Evolutionary conservation across 768 basidiomycete species (phyloP).

Genomic region (Suillus ampliporus): DNA sequence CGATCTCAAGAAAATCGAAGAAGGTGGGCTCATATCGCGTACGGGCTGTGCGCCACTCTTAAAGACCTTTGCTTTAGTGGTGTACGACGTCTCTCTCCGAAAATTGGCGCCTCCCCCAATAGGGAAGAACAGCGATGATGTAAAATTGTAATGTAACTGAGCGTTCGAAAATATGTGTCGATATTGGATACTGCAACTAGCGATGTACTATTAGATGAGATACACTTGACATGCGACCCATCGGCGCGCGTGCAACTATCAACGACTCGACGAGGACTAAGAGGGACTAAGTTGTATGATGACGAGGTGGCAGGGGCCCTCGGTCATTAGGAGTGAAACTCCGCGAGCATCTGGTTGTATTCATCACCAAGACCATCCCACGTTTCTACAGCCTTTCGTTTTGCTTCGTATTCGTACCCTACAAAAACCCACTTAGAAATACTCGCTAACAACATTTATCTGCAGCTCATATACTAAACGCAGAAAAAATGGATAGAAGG

Average conservation of each 20-base stretch:
- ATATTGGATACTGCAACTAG: neutral
- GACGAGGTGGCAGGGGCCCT: slow-evolving; percentile 6
- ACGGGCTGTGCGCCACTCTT: slow-evolving; percentile 7
- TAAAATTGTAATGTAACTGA: neutral
- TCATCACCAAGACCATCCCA: slow-evolving; percentile 7
- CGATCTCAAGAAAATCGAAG: slow-evolving; percentile 88
- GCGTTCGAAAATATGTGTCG: neutral
- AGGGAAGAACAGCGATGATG: neutral
- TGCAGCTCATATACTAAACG: slow-evolving; percentile 4
- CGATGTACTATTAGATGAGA: slow-evolving; percentile 1
- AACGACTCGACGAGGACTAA: too few species aligned
- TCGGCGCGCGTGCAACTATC: neutral
- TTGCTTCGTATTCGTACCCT: neutral
- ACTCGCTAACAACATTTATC: slow-evolving; percentile 1
- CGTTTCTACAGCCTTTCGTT: slow-evolving; percentile 1
- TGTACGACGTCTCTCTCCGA: slow-evolving; percentile 83
- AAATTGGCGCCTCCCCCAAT: slow-evolving; percentile 48
- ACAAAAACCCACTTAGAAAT: neutral
- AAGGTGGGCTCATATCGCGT: slow-evolving; percentile 55
- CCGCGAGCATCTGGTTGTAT: slow-evolving; percentile 3
- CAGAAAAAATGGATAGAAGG: slow-evolving; percentile 65
- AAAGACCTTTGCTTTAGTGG: slow-evolving; percentile 52
- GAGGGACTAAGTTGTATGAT: neutral
- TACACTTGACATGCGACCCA: neutral
- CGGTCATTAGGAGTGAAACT: slow-evolving; percentile 4